phyloP scores from a whole-genome alignment of 2,329 filamentous ascomycete genomes.

The Sphaerostilbella broomeana region DNA sequence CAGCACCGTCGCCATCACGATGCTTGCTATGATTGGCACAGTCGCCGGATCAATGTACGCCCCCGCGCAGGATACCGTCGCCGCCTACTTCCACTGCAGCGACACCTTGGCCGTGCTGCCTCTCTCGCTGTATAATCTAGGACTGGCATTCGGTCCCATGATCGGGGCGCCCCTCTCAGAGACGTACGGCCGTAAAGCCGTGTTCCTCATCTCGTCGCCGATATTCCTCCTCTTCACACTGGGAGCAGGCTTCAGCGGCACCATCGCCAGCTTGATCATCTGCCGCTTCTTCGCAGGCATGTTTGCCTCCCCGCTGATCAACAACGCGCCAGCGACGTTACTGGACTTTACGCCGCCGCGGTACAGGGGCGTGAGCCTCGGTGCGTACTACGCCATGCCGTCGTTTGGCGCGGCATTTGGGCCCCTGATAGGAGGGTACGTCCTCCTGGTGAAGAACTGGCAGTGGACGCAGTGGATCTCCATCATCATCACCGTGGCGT shows the following conservation, averaged over 20 bases:
- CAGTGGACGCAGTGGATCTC: slow-evolving; percentile 44
- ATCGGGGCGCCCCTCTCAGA: slow-evolving; percentile 71
- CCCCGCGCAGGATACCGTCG: slow-evolving; percentile 21
- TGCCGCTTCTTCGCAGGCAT: slow-evolving; percentile 63
- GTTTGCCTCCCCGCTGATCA: slow-evolving; percentile 56
- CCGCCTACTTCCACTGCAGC: slow-evolving; percentile 15
- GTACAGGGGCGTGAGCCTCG: slow-evolving; percentile 51
- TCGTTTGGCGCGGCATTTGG: slow-evolving; percentile 59
- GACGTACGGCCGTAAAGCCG: slow-evolving; percentile 52
- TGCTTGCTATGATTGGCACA: slow-evolving; percentile 54
- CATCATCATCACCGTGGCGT: slow-evolving; percentile 36
- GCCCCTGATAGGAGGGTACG: slow-evolving; percentile 61
- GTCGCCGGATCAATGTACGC: slow-evolving; percentile 27
- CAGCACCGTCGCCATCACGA: slow-evolving; percentile 66
- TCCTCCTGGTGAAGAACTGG: slow-evolving; percentile 59
- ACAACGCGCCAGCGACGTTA: slow-evolving; percentile 56
- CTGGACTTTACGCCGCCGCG: slow-evolving; percentile 52
- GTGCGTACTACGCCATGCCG: slow-evolving; percentile 58
- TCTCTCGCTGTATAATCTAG: slow-evolving; percentile 23
- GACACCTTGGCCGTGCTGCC: slow-evolving; percentile 20
- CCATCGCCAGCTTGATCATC: slow-evolving; percentile 63
- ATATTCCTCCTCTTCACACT: slow-evolving; percentile 68
- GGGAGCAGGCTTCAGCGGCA: slow-evolving; percentile 59
- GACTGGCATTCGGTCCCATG: slow-evolving; percentile 47
- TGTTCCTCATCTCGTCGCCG: slow-evolving; percentile 46